phyloP scores from a whole-genome alignment of 2,329 filamentous ascomycete genomes.

The Coniella vitis region DNA sequence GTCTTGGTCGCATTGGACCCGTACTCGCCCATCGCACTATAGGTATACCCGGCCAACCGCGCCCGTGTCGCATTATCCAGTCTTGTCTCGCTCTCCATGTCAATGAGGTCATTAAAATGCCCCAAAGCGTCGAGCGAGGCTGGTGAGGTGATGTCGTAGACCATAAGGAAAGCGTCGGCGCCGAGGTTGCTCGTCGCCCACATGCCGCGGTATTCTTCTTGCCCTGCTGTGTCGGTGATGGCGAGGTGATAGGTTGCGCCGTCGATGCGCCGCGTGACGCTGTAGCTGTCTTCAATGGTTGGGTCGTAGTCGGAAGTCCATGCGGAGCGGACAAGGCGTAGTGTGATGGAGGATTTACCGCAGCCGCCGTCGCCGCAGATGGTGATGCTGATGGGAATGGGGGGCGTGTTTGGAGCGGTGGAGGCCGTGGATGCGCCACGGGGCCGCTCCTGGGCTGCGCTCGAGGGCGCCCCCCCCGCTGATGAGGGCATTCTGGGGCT shows the following conservation, averaged over 20 bases:
- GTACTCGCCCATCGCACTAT: conserved; percentile 23
- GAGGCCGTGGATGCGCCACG: conserved; percentile 12
- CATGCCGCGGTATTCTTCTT: conserved; percentile 83
- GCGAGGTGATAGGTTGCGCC: conserved; percentile 73
- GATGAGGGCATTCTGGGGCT: conserved; percentile 14
- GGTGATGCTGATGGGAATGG: conserved; percentile 63
- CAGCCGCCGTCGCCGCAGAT: conserved; percentile 83
- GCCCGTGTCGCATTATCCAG: conserved; percentile 55
- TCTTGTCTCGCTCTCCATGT: conserved; percentile 69
- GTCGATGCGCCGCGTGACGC: conserved; percentile 72
- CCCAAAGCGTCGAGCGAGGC: conserved; percentile 64
- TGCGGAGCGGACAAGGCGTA: conserved; percentile 72
- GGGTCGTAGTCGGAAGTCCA: conserved; percentile 82
- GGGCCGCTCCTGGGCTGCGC: conserved; percentile 5
- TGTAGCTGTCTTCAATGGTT: conserved; percentile 79
- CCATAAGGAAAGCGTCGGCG: conserved; percentile 76
- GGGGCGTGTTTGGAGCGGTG: conserved; percentile 26
- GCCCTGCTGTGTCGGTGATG: conserved; percentile 79
- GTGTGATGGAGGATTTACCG: conserved; percentile 78
- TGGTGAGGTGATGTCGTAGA: conserved; percentile 76
- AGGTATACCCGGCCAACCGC: conserved; percentile 35
- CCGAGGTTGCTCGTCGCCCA: conserved; percentile 74
- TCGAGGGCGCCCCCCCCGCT: conserved; percentile 4
- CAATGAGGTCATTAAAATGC: conserved; percentile 77
- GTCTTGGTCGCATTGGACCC: conserved; percentile 36